Conservation (phyloP, 2,329 filamentous ascomycete genomes). For the Penicillium rolfsii region DNA sequence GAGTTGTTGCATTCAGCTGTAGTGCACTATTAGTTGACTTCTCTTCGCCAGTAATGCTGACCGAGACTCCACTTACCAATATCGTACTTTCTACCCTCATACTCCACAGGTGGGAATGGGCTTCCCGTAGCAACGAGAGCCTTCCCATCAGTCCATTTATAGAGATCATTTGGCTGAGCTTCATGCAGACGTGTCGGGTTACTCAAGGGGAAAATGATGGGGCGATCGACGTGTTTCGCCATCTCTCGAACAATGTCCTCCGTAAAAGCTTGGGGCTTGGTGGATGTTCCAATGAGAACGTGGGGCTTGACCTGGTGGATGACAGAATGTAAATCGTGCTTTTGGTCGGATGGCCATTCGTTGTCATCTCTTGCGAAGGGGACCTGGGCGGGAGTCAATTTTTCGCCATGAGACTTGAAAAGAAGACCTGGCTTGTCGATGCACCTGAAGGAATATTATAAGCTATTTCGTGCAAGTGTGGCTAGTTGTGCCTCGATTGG, state of each 20-base stretch:
- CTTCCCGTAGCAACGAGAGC: constrained; percentile 82
- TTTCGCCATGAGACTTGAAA: constrained; percentile 62
- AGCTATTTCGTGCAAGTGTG: not conserved
- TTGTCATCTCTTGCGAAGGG: constrained; percentile 66
- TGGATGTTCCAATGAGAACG: constrained; percentile 82
- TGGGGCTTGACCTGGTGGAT: constrained; percentile 75
- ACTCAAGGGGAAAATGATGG: constrained; percentile 79
- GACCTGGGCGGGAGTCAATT: constrained; percentile 68
- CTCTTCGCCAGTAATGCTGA: not conserved
- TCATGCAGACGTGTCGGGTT: constrained; percentile 86
- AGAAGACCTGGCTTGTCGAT: constrained; percentile 81
- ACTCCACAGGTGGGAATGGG: constrained; percentile 75
- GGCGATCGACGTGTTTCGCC: constrained; percentile 70
- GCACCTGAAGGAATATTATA: constrained; percentile 53
- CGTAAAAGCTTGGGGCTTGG: constrained; percentile 74
- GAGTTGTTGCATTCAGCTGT: constrained; percentile 86
- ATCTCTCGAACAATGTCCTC: constrained; percentile 74
- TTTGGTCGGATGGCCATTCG: constrained; percentile 63
- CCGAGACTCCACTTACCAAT: constrained; percentile 49
- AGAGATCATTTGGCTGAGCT: constrained; percentile 74
- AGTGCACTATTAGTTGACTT: constrained; percentile 10
- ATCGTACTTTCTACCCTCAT: constrained; percentile 57
- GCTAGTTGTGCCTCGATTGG: not conserved
- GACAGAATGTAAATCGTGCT: constrained; percentile 65
- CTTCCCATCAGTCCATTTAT: constrained; percentile 75